These are phyloP conservation scores for Pseudozyma hubeiensis DNA, from an alignment of 1,284 basidiomycete genomes.

Conservation along the genomic window DNA sequence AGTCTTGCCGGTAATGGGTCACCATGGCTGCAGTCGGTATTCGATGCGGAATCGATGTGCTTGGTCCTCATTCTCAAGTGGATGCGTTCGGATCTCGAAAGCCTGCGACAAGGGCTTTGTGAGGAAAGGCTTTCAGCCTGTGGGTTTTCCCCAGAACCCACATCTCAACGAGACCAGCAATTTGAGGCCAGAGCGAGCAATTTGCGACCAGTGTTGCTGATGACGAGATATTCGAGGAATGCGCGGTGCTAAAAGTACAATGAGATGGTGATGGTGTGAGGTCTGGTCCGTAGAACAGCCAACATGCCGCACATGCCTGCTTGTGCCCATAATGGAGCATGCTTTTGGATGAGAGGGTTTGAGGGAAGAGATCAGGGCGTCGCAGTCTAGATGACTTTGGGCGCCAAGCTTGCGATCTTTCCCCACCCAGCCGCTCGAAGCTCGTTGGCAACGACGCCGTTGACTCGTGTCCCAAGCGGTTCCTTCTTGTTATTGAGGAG, in stretches of 20 bases:
- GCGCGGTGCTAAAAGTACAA: slow-evolving; percentile 32
- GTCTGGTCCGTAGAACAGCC: background rate
- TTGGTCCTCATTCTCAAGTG: too few relatives aligned
- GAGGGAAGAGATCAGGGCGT: background rate
- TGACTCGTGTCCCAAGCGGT: slow-evolving; percentile 93
- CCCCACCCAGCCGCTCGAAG: slow-evolving; percentile 92
- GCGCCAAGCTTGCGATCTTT: slow-evolving; percentile 90
- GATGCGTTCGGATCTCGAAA: too few relatives aligned
- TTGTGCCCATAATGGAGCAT: background rate
- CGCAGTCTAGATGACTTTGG: slow-evolving; percentile 77
- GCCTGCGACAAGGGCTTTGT: too few relatives aligned
- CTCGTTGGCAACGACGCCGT: slow-evolving; percentile 91
- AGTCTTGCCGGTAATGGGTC: too few relatives aligned
- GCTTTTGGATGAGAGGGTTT: slow-evolving; percentile 14
- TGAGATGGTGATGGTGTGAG: background rate
- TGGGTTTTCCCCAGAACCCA: too few relatives aligned
- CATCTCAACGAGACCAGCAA: too few relatives aligned
- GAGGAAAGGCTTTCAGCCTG: too few relatives aligned
- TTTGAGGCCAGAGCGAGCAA: too few relatives aligned
- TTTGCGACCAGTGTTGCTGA: too few relatives aligned
- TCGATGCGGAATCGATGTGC: too few relatives aligned
- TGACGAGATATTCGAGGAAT: too few relatives aligned
- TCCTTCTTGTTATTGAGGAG: slow-evolving; percentile 96
- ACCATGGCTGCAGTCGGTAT: too few relatives aligned
- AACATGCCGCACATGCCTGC: background rate